These are phyloP conservation scores for Scleroderma citrinum DNA, from an alignment of 768 basidiomycete species.

Conservation along the genomic window DNA sequence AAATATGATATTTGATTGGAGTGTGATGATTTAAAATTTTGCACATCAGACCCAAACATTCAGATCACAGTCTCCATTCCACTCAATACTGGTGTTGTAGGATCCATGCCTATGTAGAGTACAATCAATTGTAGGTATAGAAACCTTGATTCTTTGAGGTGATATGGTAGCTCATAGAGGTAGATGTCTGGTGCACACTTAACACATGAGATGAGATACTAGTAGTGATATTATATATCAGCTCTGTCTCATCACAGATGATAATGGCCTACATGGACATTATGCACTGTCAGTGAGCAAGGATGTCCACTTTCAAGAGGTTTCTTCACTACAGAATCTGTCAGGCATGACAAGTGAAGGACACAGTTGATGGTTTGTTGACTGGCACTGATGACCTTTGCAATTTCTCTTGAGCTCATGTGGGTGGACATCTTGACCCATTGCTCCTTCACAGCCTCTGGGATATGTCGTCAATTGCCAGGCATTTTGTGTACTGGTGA, in stretches of 20 bases:
- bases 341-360: neutral
- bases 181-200: neutral
- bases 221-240: neutral
- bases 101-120: neutral
- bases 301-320: neutral
- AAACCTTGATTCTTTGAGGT: too few relatives aligned
- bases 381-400: neutral
- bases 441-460: conserved; percentile 1
- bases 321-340: neutral
- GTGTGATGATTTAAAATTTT: neutral
- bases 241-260: neutral
- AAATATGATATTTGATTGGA: too few relatives aligned
- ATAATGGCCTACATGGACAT: neutral
- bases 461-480: neutral
- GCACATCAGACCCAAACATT: too few relatives aligned
- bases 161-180: too few relatives aligned
- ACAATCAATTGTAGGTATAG: too few relatives aligned
- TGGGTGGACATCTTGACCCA: conserved; percentile 2
- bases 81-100: too few relatives aligned
- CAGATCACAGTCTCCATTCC: too few relatives aligned
- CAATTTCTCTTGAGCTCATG: neutral
- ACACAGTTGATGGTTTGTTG: neutral
- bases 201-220: neutral
- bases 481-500: neutral
- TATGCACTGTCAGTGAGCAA: neutral